phyloP scores from a whole-genome alignment of 495 filamentous ascomycete species.

The Trichoderma gamsii region DNA sequence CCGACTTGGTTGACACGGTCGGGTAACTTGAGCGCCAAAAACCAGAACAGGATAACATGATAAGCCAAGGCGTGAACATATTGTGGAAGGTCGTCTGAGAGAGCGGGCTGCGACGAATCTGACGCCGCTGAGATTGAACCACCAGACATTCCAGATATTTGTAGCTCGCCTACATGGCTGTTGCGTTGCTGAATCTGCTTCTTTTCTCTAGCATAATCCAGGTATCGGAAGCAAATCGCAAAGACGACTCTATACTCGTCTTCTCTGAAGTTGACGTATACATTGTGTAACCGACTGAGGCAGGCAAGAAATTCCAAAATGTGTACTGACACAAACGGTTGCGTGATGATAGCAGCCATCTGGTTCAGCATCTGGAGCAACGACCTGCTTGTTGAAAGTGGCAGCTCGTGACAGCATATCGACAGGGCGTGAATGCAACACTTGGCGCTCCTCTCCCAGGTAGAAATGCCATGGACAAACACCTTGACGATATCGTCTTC shows the following conservation, averaged over 20 bases:
- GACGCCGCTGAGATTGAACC: neutral
- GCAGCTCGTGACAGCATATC: conserved; percentile 89
- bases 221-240: conserved; percentile 86
- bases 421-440: conserved; percentile 91
- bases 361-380: conserved; percentile 78
- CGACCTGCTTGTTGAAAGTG: conserved; percentile 71
- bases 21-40: conserved; percentile 73
- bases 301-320: conserved; percentile 89
- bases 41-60: conserved; percentile 96
- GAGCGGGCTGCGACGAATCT: conserved; percentile 28
- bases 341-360: conserved; percentile 92
- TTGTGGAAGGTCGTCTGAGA: conserved; percentile 64
- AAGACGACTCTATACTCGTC: conserved; percentile 89
- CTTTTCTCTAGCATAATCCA: conserved; percentile 59
- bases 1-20: conserved; percentile 78
- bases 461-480: conserved; percentile 75
- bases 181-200: conserved; percentile 34
- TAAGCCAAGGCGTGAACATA: conserved; percentile 92
- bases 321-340: conserved; percentile 82
- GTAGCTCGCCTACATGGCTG: conserved; percentile 28
- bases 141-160: conserved; percentile 24
- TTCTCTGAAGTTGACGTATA: conserved; percentile 81
- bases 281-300: conserved; percentile 73
- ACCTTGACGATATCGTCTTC: conserved; percentile 81
- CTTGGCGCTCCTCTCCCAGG: conserved; percentile 79